Conservation (phyloP, 2,329 filamentous ascomycete species). For the Calonectria naviculata region DNA sequence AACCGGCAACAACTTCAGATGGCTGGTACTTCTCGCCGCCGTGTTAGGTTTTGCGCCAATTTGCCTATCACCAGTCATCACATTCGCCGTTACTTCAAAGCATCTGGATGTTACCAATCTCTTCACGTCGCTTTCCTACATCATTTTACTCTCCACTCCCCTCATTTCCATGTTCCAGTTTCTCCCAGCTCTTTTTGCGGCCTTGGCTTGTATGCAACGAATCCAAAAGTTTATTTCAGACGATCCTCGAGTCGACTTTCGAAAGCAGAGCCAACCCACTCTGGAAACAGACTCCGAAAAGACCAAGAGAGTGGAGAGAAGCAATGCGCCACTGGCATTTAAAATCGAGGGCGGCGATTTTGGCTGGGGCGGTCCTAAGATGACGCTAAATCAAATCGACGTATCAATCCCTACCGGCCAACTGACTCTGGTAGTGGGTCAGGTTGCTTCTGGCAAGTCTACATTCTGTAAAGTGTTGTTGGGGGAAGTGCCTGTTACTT, state of each 20-base stretch:
- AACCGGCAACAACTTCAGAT: constrained; percentile 40
- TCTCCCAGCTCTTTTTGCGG: constrained; percentile 45
- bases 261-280: not conserved
- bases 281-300: constrained; percentile 20
- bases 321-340: constrained; percentile 10
- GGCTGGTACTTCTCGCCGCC: constrained; percentile 34
- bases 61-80: constrained; percentile 47
- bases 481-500: constrained; percentile 39
- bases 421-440: constrained; percentile 50
- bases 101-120: constrained; percentile 41
- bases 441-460: constrained; percentile 50
- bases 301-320: accelerated
- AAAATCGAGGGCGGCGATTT: constrained; percentile 33
- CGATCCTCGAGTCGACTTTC: constrained; percentile 38
- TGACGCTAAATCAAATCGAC: constrained; percentile 31
- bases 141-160: constrained; percentile 48
- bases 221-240: constrained; percentile 51
- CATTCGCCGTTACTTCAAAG: constrained; percentile 43
- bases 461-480: constrained; percentile 51
- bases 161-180: constrained; percentile 46
- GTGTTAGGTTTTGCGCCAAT: constrained; percentile 48
- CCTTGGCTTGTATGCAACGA: constrained; percentile 46
- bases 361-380: constrained; percentile 41
- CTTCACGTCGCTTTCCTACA: constrained; percentile 48
- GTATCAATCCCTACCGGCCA: constrained; percentile 26